These are phyloP conservation scores for Ophiocordyceps robertsii DNA, from an alignment of 2,329 filamentous ascomycete species.

Conservation along the genomic window DNA sequence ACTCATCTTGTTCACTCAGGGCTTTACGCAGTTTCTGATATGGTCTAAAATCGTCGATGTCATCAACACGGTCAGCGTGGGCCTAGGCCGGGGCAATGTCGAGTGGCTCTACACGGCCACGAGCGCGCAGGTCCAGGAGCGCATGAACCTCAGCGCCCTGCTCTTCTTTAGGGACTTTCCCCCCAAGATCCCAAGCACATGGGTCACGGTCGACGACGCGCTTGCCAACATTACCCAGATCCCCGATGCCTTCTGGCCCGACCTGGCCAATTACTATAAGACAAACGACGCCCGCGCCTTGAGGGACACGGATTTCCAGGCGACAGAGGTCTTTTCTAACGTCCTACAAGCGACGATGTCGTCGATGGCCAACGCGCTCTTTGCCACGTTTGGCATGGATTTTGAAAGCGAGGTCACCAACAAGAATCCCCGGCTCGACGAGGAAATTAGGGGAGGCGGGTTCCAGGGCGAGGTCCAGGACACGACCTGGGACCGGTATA, in stretches of 20 bases:
- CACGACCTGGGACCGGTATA: constrained; percentile 1
- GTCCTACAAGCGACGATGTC: constrained; percentile 5
- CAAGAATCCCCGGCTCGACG: constrained; percentile 3
- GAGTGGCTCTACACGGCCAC: constrained; percentile 7
- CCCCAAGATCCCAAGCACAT: constrained; percentile 11
- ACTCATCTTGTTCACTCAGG: constrained; percentile 50
- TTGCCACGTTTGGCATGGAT: constrained; percentile 18
- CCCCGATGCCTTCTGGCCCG: constrained; percentile 14
- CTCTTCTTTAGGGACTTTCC: constrained; percentile 14
- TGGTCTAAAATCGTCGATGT: constrained; percentile 27
- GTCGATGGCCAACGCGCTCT: constrained; percentile 16
- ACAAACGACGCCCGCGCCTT: constrained; percentile 4
- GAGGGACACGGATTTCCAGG: not conserved
- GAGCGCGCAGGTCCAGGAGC: constrained; percentile 7
- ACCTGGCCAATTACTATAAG: constrained; percentile 2
- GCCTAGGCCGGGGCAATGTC: constrained; percentile 5
- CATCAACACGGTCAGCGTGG: constrained; percentile 7
- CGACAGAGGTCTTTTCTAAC: constrained; percentile 1
- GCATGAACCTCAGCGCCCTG: constrained; percentile 6
- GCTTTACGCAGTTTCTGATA: constrained; percentile 41
- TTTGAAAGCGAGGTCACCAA: constrained; percentile 9
- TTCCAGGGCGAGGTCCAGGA: constrained; percentile 1
- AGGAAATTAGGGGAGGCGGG: constrained; percentile 1
- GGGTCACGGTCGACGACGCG: constrained; percentile 9
- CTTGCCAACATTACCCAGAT: constrained; percentile 15